These are phyloP conservation scores for Trichoderma pleuroti DNA, from an alignment of 2,329 filamentous ascomycete genomes.

Conservation along the genomic window DNA sequence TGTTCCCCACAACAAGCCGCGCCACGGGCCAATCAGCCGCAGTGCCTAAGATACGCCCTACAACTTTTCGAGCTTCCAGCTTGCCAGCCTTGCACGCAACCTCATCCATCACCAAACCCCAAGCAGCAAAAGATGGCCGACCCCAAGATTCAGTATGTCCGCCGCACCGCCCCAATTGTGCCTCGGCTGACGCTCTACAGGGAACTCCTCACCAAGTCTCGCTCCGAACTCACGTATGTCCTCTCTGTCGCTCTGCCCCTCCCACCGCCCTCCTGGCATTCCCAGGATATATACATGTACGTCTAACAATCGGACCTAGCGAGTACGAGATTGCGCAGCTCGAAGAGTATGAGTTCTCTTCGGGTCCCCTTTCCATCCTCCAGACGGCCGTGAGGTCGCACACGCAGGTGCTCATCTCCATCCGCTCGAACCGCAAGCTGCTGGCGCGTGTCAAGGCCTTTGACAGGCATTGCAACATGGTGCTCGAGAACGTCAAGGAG, in stretches of 20 bases:
- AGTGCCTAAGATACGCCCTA: constrained; percentile 18
- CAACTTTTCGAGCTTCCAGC: constrained; percentile 34
- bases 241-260: constrained; percentile 10
- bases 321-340: constrained; percentile 86
- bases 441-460: constrained; percentile 97
- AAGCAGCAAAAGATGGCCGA: constrained; percentile 52
- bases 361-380: constrained; percentile 73
- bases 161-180: neutral
- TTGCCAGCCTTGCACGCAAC: constrained; percentile 35
- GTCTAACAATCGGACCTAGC: constrained; percentile 41
- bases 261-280: constrained; percentile 16
- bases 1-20: constrained; percentile 1
- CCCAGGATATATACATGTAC: neutral
- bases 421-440: constrained; percentile 97
- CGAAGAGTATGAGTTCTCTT: constrained; percentile 54
- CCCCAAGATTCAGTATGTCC: constrained; percentile 66
- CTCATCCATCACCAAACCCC: constrained; percentile 21
- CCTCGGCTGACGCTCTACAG: constrained; percentile 45
- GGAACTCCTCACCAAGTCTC: constrained; percentile 84
- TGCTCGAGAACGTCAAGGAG: constrained; percentile 88
- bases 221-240: constrained; percentile 84
- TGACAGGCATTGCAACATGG: constrained; percentile 99
- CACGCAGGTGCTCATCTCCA: constrained; percentile 93
- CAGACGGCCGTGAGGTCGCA: constrained; percentile 94
- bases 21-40: constrained; percentile 29